Conservation (phyloP, 495 filamentous ascomycete genomes). For the Aspergillus cristatus region DNA sequence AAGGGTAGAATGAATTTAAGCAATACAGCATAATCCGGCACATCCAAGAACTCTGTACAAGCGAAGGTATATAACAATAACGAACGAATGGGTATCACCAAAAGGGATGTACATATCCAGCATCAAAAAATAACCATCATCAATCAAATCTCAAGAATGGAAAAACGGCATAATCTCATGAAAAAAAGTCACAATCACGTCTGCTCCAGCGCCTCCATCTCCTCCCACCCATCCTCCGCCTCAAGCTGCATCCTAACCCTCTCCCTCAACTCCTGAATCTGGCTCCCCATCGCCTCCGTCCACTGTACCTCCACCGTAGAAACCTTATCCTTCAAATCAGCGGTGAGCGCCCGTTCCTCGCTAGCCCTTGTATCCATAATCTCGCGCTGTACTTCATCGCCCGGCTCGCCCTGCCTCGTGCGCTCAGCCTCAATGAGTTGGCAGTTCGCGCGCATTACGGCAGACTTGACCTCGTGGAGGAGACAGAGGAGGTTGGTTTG, state of each 20-base stretch:
- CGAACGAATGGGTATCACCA: constrained; percentile 17
- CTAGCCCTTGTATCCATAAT: constrained; percentile 52
- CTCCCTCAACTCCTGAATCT: constrained; percentile 44
- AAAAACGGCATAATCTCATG: constrained; percentile 7
- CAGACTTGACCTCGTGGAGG: constrained; percentile 84
- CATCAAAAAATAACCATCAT: constrained; percentile 8
- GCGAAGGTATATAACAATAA: too few species aligned
- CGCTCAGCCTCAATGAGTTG: constrained; percentile 48
- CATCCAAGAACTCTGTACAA: too few species aligned
- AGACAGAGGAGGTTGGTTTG: constrained; percentile 92
- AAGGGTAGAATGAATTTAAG: too few species aligned
- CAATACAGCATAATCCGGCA: too few species aligned
- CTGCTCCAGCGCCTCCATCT: constrained; percentile 42
- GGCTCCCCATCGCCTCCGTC: constrained; percentile 54
- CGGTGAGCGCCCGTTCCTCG: constrained; percentile 62
- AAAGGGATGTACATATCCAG: constrained; percentile 5
- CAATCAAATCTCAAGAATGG: constrained; percentile 6
- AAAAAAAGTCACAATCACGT: too few species aligned
- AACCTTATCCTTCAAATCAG: constrained; percentile 89
- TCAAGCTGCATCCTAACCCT: constrained; percentile 57
- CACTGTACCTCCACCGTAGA: constrained; percentile 84
- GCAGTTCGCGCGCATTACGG: constrained; percentile 52
- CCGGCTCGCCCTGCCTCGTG: constrained; percentile 45
- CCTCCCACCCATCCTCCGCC: constrained; percentile 66
- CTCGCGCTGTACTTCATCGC: constrained; percentile 39